Base-by-base conservation (phyloP, 78 protist species). In the Chrysochromulina parva region DNA sequence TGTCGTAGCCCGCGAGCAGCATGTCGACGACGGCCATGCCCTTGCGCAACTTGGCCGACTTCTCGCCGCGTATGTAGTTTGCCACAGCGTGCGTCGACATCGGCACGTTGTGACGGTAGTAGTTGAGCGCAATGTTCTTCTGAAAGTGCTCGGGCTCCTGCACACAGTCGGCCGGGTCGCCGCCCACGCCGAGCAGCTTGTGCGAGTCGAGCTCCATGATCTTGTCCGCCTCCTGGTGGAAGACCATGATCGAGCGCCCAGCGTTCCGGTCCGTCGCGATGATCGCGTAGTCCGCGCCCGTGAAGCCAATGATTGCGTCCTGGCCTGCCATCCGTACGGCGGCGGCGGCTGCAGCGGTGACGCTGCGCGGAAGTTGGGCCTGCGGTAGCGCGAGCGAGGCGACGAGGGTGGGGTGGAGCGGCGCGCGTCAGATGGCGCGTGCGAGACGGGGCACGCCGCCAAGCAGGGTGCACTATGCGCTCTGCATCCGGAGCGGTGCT, bases 1-100 rank as follows among this genome's bases (percentile, higher is more conserved):
- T n/a, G 57, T 96, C 97, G 38, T 38, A 88, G 20, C 97, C 97
- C 2, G 52, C 96, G 38, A 96, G 74, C 16, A 96, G 24, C 50
- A 89, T 65, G 91, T 92, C 91, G 65, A 90, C 89, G 65, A 26
- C 26, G 22, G 74, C 2, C 24, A 86, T 85, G 55, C 58, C 47
- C 50, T 13, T 0, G 59, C 97, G 89, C 50, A 96, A n/a, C 13
- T 59, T 67, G 52, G 67, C 13, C 5, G 97, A 94, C 20, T 94
- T 47, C 50, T 73, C 76, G 17, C 85, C 74, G 54, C 96, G 95
- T 28, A 91, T 52, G 66, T 53, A 96, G 74, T 92, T 62, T 11
- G 95, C 94, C 0, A 90, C 81, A 0, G 93, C 95, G 22, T 94
- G 90, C 7, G 95, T 93, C 78, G 84, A 16, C 11, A 93, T 58